These are phyloP conservation scores for Arachnomyces sp. DNA, from an alignment of 2,329 filamentous ascomycete genomes.

Conservation along the genomic window DNA sequence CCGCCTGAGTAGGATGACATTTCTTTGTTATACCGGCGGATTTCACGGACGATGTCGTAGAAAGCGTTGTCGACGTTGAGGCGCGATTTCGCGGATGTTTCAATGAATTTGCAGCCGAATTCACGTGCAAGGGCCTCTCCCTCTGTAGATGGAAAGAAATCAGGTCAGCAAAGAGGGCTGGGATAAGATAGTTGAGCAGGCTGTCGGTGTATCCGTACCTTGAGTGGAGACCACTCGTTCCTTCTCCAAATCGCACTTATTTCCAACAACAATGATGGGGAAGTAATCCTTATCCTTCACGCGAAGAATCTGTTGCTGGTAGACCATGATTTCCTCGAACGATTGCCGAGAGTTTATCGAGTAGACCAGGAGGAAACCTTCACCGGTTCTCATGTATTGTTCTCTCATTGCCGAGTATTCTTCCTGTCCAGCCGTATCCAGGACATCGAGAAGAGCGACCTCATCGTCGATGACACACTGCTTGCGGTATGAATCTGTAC, in stretches of 20 bases:
- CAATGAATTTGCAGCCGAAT: constrained; percentile 97
- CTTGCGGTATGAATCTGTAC: constrained; percentile 94
- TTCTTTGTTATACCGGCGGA: constrained; percentile 96
- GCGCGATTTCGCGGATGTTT: constrained; percentile 95
- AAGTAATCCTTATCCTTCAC: constrained; percentile 99
- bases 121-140: constrained; percentile 75
- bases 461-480: constrained; percentile 99
- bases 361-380: constrained; percentile 96
- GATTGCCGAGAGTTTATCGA: constrained; percentile 96
- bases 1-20: constrained; percentile 79
- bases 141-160: constrained; percentile 50
- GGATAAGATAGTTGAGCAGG: neutral
- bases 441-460: constrained; percentile 91
- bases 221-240: constrained; percentile 87
- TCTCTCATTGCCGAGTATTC: constrained; percentile 99
- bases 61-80: constrained; percentile 98
- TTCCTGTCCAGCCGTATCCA: constrained; percentile 96
- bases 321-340: constrained; percentile 97
- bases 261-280: constrained; percentile 96
- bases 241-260: constrained; percentile 96
- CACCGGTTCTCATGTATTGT: constrained; percentile 98
- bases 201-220: constrained; percentile 51
- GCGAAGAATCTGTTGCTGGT: constrained; percentile 95
- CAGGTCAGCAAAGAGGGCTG: neutral
- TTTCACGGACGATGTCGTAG: constrained; percentile 96